These are phyloP conservation scores for Citrus medica DNA, from an alignment of 345 rosid genomes.

Conservation along the genomic window DNA sequence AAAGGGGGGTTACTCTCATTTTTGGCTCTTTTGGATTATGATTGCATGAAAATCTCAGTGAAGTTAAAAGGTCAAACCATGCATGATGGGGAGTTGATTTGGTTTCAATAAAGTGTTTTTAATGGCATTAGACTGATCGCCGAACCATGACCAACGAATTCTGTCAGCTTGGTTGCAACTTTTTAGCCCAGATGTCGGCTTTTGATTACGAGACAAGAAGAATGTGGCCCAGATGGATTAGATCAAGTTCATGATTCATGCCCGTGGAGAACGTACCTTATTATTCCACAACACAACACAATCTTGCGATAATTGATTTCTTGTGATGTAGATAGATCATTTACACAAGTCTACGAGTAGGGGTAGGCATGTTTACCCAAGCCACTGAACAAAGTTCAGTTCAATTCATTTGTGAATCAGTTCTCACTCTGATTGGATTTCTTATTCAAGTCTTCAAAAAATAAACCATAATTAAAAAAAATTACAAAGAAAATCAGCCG, in stretches of 20 bases:
- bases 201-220: background rate
- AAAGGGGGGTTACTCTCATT: background rate
- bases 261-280: background rate
- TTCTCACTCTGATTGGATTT: too few species aligned
- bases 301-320: background rate
- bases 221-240: background rate
- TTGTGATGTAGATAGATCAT: background rate
- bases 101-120: background rate
- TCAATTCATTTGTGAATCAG: too few species aligned
- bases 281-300: background rate
- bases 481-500: too few species aligned
- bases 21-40: background rate
- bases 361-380: too few species aligned
- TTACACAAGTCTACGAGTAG: too few species aligned
- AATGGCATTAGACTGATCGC: background rate
- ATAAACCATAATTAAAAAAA: too few species aligned
- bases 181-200: background rate
- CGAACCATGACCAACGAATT: background rate
- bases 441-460: too few species aligned
- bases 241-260: background rate
- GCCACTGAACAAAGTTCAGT: too few species aligned
- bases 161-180: background rate
- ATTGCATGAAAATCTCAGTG: background rate
- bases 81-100: conserved; percentile 18
- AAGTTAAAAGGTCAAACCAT: background rate